These are phyloP conservation scores for Apophysomyces elegans DNA, from an alignment of 371 early-diverging fungal genomes.

Conservation along the genomic window DNA sequence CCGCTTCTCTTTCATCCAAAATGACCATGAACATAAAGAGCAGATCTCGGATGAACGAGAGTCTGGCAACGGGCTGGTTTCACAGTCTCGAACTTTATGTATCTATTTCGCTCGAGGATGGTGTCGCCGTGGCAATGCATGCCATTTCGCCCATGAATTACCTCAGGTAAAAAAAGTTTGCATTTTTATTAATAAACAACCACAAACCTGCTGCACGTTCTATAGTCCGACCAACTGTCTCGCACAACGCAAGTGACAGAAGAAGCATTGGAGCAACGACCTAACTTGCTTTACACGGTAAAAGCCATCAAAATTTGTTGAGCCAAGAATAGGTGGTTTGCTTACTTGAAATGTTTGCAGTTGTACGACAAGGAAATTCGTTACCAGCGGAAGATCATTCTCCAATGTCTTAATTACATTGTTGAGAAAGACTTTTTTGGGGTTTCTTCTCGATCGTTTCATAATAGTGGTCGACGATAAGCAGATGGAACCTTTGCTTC, in stretches of 20 bases:
- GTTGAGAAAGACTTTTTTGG: conserved; percentile 7
- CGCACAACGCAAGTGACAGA: conserved; percentile 7
- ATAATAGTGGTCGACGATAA: conserved; percentile 1
- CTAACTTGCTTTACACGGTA: conserved; percentile 9
- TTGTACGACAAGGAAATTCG: conserved; percentile 9
- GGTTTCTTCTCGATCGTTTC: background rate
- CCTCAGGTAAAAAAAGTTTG: background rate
- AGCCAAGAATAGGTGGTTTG: background rate
- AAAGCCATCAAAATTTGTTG: background rate
- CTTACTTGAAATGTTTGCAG: background rate
- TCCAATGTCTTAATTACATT: conserved; percentile 6
- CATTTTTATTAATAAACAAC: background rate
- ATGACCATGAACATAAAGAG: background rate
- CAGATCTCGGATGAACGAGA: background rate
- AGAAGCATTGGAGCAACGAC: conserved; percentile 10
- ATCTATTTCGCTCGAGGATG: conserved; percentile 7
- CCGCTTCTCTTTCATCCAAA: background rate
- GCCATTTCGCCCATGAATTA: conserved; percentile 7
- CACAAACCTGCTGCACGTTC: conserved; percentile 7
- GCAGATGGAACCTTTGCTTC: background rate
- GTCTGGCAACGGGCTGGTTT: background rate
- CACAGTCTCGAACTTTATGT: conserved; percentile 4
- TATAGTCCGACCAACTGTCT: conserved; percentile 4
- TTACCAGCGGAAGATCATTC: conserved; percentile 7
- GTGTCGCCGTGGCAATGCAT: conserved; percentile 10